Base-by-base conservation (phyloP, 345 rosid species). In the Murraya paniculata region DNA sequence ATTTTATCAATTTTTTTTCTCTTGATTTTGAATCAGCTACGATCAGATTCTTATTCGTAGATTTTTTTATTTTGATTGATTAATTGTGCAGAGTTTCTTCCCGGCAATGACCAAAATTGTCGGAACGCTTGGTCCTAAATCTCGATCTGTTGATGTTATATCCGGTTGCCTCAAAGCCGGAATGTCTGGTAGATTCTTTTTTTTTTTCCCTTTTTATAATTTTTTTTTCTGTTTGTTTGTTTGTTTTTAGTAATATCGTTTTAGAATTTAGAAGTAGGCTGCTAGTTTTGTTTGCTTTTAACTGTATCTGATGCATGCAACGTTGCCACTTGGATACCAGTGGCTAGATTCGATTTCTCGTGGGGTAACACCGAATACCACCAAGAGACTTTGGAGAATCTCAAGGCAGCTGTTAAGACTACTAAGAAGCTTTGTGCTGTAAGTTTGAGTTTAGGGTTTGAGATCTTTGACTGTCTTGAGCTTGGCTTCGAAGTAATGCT, bases 81-180 rank as follows among this genome's bases (percentile, higher is more conserved):
- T 61, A 38, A 77, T 21, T 45, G 9, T 70, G 64, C 91, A 95
- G 99, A 91, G 86, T 81, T 95, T 92, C 88, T 95, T 93, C 50
- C 95, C 98, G 14, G 99, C 99, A 66, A 86, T 92, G 98, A 93
- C 98, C 60, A 95, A 95, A 91, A 92, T 93, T 77, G 96, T 95
- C 38, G 99, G 99, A 61, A 95, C 98, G 59, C 92, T 95, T 28
- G 99, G 99, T 65, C 89, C 96, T 0, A 89, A 82, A 78, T 93
- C 99, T 76, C 90, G 94, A 81, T 89, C 98, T 72, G 89, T 88
- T 4, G 98, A 91, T 25, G 79, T 85, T 70, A 87, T 95, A 69
- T 89, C 97, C 41, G 89, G 88, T 4, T 95, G 98, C 78, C 90
- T 95, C 71, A 92, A 90, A 80, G 95, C 96, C 57, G 97, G 98